phyloP scores from a whole-genome alignment of 2,329 filamentous ascomycete genomes.

The Colletotrichum liaoningense region DNA sequence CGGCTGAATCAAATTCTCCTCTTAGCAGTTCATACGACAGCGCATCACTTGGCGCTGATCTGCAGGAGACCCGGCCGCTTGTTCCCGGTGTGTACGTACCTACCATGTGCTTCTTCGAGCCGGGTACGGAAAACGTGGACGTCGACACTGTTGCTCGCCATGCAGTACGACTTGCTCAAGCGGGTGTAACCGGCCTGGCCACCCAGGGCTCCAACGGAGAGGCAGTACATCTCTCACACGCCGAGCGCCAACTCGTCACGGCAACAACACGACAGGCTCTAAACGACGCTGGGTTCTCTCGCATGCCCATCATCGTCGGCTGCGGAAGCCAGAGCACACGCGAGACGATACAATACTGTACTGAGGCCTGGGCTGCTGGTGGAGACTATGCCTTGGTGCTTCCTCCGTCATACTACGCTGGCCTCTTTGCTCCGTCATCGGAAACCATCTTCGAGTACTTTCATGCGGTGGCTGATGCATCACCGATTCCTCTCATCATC shows the following conservation, averaged over 20 bases:
- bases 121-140: conserved; percentile 74
- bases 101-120: conserved; percentile 79
- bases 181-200: conserved; percentile 79
- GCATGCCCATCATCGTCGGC: conserved; percentile 80
- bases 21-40: conserved; percentile 57
- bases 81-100: conserved; percentile 75
- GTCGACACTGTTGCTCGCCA: conserved; percentile 67
- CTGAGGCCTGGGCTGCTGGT: conserved; percentile 75
- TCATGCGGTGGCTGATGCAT: conserved; percentile 70
- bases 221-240: conserved; percentile 80
- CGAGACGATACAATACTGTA: conserved; percentile 77
- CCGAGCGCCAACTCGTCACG: conserved; percentile 77
- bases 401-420: conserved; percentile 80
- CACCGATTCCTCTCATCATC: conserved; percentile 74
- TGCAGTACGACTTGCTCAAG: conserved; percentile 77
- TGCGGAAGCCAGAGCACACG: conserved; percentile 79
- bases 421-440: conserved; percentile 70
- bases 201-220: conserved; percentile 87
- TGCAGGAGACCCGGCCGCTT: conserved; percentile 51
- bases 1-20: conserved; percentile 47
- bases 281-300: conserved; percentile 71
- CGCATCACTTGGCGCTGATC: conserved; percentile 46
- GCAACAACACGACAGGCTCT: conserved; percentile 76
- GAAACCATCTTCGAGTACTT: conserved; percentile 76
- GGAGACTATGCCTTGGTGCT: conserved; percentile 82